Evolutionary conservation across 1,284 basidiomycete species (phyloP), one percentile per base, ranked within the genome.

Genomic region (Tilletia walkeri): DNA sequence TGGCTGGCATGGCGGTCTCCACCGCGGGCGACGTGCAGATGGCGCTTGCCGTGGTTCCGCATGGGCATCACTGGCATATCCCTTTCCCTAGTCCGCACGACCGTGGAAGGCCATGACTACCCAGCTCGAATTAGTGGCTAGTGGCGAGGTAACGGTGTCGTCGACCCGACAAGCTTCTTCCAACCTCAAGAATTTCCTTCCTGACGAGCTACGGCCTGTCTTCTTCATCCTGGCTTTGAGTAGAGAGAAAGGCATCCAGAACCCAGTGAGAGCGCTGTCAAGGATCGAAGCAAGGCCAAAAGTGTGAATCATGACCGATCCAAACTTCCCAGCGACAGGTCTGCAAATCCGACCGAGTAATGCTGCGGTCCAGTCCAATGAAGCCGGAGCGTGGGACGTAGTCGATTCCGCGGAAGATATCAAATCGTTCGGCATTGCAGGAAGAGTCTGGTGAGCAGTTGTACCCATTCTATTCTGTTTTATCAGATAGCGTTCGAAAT

Each of bases 351-450:
- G 67, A 12, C 77, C 77, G 1, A 78, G 77, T 71, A 77, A 74
- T 67, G 41, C 67, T 63, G 24, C 36, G 36, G 41, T n/a, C 20
- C 16, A 34, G 10, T 45, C 9, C 41, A 1, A 7, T 14, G 14
- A 45, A 45, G 41, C 6, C 9, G 30, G 18, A n/a, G 20, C 20
- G 18, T 50, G 38, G 53, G 39, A 50, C 30, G 47, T 59, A 24
- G 38, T 20, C 12, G 82, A 83, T 54, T 77, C 72, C 3, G 67
- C 70, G 12, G 71, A 75, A 9, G 81, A 82, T 67, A 83, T 83
- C 65, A 72, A 74, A 12, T 38, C 66, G n/a, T 83, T 70, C 30
- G 82, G 82, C 5, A 83, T 83, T 14, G 82, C 82, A 16, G 81
- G 81, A 1, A 70, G 81, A 2, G 79, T 82, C 30, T 83, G 82